A percentile compares a stretch with the other conserved stretches of the same genome.
These are phyloP conservation scores for Scolecobasidium constrictum DNA, from an alignment of 2,329 filamentous ascomycete species.

Conservation along the genomic window DNA sequence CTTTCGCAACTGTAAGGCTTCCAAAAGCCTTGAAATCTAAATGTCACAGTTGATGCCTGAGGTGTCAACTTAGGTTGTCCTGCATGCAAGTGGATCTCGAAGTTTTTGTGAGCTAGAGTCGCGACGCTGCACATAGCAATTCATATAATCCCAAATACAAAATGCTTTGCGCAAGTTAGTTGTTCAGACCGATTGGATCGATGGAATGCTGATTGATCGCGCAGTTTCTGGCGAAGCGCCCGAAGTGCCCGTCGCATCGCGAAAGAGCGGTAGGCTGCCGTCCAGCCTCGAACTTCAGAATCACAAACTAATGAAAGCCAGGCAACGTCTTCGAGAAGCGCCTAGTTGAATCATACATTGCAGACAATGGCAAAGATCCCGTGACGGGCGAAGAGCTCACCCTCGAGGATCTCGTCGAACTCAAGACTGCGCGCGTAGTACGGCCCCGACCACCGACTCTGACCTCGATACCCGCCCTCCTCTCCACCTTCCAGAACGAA, in stretches of 20 bases:
- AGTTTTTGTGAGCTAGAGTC: too few species aligned
- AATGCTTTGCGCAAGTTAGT: constrained; percentile 4
- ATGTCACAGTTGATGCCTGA: too few species aligned
- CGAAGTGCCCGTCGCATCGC: constrained; percentile 86
- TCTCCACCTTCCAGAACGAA: constrained; percentile 94
- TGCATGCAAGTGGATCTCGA: too few species aligned
- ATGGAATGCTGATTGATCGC: constrained; percentile 6
- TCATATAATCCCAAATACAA: neutral
- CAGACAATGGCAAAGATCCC: constrained; percentile 86
- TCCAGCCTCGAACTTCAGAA: too few species aligned
- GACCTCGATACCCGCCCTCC: constrained; percentile 89
- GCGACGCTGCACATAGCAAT: too few species aligned
- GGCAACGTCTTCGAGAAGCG: constrained; percentile 91
- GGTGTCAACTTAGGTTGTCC: too few species aligned
- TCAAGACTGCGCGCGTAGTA: constrained; percentile 75
- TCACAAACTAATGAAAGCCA: too few species aligned
- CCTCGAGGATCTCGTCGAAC: constrained; percentile 72
- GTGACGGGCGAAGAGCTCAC: constrained; percentile 78
- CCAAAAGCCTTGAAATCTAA: too few species aligned
- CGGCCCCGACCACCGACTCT: constrained; percentile 84
- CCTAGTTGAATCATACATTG: constrained; percentile 87
- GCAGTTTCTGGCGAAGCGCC: constrained; percentile 93
- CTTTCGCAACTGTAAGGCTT: too few species aligned
- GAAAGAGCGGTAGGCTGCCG: constrained; percentile 67
- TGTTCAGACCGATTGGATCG: neutral